These are phyloP conservation scores for Candida albicans DNA, from an alignment of 1,139 yeast genomes.

Conservation along the genomic window DNA sequence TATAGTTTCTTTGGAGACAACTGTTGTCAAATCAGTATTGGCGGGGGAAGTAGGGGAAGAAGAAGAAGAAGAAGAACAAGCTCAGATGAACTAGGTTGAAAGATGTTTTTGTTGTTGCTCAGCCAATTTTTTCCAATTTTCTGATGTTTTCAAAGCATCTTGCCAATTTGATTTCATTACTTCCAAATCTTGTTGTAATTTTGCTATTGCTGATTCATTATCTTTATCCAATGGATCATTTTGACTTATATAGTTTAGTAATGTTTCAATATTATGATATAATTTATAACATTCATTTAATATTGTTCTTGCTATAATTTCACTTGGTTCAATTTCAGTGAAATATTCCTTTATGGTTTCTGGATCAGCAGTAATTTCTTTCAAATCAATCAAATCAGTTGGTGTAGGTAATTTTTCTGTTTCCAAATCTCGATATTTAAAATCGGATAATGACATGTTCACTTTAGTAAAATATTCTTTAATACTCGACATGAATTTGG, in stretches of 20 bases:
- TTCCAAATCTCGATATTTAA: constrained; percentile 6
- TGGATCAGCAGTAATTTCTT: constrained; percentile 19
- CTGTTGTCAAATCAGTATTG: constrained; percentile 21
- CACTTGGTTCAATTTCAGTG: constrained; percentile 41
- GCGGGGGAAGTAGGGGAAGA: not conserved
- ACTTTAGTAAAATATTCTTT: constrained; percentile 29
- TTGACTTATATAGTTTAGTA: constrained; percentile 7
- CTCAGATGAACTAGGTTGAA: not conserved
- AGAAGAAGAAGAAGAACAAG: not conserved
- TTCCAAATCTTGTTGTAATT: constrained; percentile 38
- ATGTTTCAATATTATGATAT: constrained; percentile 25
- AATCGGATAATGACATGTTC: constrained; percentile 25
- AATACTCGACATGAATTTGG: constrained; percentile 32
- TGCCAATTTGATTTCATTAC: constrained; percentile 42
- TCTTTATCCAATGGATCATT: constrained; percentile 5
- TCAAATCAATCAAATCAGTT: constrained; percentile 32
- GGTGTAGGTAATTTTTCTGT: constrained; percentile 32
- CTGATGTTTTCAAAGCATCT: constrained; percentile 46
- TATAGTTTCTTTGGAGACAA: constrained; percentile 33
- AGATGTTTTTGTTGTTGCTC: constrained; percentile 5
- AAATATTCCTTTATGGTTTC: constrained; percentile 22
- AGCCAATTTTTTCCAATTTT: constrained; percentile 42
- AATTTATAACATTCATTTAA: constrained; percentile 29
- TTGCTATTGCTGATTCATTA: constrained; percentile 19
- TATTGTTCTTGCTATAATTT: constrained; percentile 36